Percentiles rank a stretch among this genome's conserved stretches.
Conservation (phyloP, 306 rosid genomes). For the Echinosophora koreensis region DNA sequence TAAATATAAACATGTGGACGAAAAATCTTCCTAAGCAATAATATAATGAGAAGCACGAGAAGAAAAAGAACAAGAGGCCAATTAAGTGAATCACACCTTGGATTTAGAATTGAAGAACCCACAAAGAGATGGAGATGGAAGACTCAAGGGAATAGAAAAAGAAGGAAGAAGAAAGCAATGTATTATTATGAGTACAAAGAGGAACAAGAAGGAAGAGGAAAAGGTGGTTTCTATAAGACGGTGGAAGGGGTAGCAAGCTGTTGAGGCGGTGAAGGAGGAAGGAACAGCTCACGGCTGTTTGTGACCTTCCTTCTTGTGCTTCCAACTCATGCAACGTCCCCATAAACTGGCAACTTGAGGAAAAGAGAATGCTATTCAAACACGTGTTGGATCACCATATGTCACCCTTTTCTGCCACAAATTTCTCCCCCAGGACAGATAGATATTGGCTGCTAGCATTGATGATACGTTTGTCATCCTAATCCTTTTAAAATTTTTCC, state of each 20-base stretch:
- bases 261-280: conserved; percentile 45
- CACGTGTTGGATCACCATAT: conserved; percentile 44
- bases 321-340: conserved; percentile 37
- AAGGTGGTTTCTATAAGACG: background rate
- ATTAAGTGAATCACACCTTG: conserved; percentile 21
- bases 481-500: background rate
- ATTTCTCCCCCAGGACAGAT: background rate
- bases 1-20: background rate
- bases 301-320: conserved; percentile 33
- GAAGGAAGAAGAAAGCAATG: background rate
- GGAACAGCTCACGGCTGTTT: conserved; percentile 26
- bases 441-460: background rate
- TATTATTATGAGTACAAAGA: background rate
- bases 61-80: background rate
- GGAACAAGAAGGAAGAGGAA: background rate
- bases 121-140: background rate
- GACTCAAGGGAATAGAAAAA: background rate
- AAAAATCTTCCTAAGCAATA: background rate
- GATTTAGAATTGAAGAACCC: conserved; percentile 17
- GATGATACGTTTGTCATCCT: background rate
- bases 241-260: background rate
- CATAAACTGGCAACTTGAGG: conserved; percentile 16
- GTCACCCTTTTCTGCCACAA: conserved; percentile 42
- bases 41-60: background rate
- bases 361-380: conserved; percentile 40